Base-by-base conservation (phyloP, 176 grass and related monocot genomes). In the barley (Hordeum vulgare) region DNA sequence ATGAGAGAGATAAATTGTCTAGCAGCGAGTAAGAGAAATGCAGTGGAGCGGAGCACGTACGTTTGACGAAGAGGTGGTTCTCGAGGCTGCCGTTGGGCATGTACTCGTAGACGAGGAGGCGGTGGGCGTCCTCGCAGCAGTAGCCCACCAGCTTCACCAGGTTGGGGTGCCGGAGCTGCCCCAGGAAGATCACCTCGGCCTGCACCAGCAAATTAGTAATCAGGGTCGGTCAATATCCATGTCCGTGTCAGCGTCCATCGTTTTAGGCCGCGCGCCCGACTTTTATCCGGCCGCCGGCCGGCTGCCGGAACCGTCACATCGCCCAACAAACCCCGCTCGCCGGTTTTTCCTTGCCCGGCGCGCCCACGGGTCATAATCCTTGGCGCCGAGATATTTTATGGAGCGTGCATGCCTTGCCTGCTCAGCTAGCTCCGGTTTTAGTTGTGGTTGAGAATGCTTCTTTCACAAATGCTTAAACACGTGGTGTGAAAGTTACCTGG, bases 121-220 rank as follows among this genome's bases (percentile, higher is more conserved):
- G 79, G 75, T 94, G 68, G 36, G 92, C 87, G 44, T 88, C 87
- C 88, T 94, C 93, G 66, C 90, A 92, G 81, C 93, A 94, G 88
- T 94, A 94, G 35, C 93, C 93, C 24, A 94, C 88, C 85, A 94
- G 86, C 85, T 94, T 94, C 87, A 94, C 93, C 79, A 94, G 90
- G 86, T 94, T 94, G 65, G 81, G 87, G 35, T 94, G 93, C 82
- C 93, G 88, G 25, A 94, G 80, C 88, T 92, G 93, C 54, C 93
- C 90, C 6, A 94, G 84, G 88, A 94, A 94, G 85, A 94, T 92
- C 72, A 94, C 93, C 85, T 95, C 93, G 0, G 93, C 70, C 93
- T 95, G 84, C 85, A 71, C 9, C 6, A 51, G 15, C 62, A 75
- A 75, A 20, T 35, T 34, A 61, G 60, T 63, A 63, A 51, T 51